Evolutionary conservation across 2,329 filamentous ascomycete genomes (phyloP).

Genomic region (Boeremia exigua): DNA sequence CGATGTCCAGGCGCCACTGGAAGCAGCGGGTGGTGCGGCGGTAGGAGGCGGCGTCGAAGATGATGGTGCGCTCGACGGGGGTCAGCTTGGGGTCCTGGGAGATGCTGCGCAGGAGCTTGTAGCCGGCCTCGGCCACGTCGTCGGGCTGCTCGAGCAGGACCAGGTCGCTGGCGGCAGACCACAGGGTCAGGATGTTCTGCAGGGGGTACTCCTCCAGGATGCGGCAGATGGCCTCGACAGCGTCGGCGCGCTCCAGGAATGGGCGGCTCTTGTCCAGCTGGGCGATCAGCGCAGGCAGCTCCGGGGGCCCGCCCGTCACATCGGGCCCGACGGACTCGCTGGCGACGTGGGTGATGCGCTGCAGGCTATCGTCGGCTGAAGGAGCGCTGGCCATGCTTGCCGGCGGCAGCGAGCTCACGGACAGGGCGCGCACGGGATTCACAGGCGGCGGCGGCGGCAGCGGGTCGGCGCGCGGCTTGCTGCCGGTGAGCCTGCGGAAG

Average conservation of each 20-base stretch:
- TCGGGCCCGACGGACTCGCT: constrained; percentile 25
- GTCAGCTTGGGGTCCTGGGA: constrained; percentile 42
- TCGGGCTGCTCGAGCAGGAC: constrained; percentile 42
- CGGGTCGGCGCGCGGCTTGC: constrained; percentile 44
- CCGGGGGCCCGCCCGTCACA: constrained; percentile 46
- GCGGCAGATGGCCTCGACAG: constrained; percentile 41
- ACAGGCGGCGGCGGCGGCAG: constrained; percentile 39
- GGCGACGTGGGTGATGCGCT: constrained; percentile 34
- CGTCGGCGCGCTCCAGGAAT: constrained; percentile 38
- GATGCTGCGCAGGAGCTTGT: constrained; percentile 44
- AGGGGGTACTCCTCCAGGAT: constrained; percentile 46
- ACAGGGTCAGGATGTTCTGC: constrained; percentile 45
- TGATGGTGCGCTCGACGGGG: constrained; percentile 45
- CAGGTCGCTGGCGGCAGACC: constrained; percentile 47
- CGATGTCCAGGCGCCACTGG: constrained; percentile 42
- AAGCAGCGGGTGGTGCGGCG: constrained; percentile 39
- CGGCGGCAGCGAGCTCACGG: constrained; percentile 30
- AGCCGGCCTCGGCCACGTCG: constrained; percentile 43
- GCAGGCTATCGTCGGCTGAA: constrained; percentile 36
- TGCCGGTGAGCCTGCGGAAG: constrained; percentile 46
- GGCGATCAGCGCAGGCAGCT: constrained; percentile 40
- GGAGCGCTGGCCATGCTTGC: constrained; percentile 30
- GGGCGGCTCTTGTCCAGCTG: constrained; percentile 36
- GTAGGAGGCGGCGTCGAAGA: constrained; percentile 45
- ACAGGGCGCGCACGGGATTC: constrained; percentile 40